A percentile compares a stretch with the other conserved stretches of the same genome.
Evolutionary conservation across 1,284 basidiomycete genomes (phyloP).

Genomic region (Pseudozyma sp.): DNA sequence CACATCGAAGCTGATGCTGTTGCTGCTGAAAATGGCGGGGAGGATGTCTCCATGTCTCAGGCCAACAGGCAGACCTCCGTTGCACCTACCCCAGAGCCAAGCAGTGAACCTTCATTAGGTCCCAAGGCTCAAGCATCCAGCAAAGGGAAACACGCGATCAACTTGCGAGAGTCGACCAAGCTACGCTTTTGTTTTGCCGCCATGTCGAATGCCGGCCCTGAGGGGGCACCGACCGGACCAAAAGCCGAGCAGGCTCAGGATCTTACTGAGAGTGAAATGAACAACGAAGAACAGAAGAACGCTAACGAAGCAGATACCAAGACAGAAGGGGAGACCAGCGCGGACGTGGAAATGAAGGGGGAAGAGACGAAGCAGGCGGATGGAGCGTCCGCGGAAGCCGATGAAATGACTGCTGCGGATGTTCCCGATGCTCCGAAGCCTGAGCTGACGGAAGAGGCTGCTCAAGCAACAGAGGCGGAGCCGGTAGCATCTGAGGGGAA

Average conservation of each 20-base stretch:
- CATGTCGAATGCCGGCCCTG: conserved; percentile 40
- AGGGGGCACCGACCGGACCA: conserved; percentile 48
- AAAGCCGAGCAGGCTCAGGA: conserved; percentile 30
- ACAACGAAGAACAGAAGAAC: background rate
- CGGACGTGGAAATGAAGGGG: background rate
- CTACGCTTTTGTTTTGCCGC: conserved; percentile 51
- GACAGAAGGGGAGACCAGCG: background rate
- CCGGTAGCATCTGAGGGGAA: no score
- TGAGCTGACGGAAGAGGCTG: background rate
- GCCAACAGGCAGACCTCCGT: conserved; percentile 10
- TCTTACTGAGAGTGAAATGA: background rate
- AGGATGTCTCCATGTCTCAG: no score
- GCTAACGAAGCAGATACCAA: background rate
- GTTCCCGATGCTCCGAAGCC: background rate
- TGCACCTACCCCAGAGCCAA: conserved; percentile 20
- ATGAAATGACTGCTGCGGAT: background rate
- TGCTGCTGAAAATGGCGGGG: background rate
- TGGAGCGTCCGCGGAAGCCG: background rate
- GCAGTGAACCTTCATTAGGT: conserved; percentile 7
- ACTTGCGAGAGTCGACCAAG: conserved; percentile 35
- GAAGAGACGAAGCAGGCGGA: background rate
- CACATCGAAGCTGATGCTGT: conserved; percentile 19
- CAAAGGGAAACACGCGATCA: conserved; percentile 8
- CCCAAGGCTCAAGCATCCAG: conserved; percentile 3
- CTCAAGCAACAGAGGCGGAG: background rate